A percentile compares a stretch with the other conserved stretches of the same genome.
Conservation (phyloP, 495 filamentous ascomycete species). For the Tuber indicum region DNA sequence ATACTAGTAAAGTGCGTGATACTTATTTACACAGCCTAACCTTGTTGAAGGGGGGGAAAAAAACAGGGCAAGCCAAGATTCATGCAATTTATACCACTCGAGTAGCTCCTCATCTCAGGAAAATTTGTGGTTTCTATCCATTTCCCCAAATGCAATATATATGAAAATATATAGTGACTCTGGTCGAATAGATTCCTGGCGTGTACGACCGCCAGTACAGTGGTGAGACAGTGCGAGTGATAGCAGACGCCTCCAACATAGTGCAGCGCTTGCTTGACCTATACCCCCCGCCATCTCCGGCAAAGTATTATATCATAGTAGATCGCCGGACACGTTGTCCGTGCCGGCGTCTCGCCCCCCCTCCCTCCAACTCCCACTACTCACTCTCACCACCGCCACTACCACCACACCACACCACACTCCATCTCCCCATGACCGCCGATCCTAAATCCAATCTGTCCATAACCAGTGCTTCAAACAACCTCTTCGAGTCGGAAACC, state of each 20-base stretch:
- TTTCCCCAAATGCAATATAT: not conserved
- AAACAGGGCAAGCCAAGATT: constrained; percentile 2
- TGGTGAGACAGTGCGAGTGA: not conserved
- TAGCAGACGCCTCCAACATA: not conserved
- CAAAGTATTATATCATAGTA: constrained; percentile 10
- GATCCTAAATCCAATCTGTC: not conserved
- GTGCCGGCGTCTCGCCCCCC: constrained; percentile 10
- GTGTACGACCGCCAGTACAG: not conserved
- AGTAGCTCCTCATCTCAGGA: not conserved
- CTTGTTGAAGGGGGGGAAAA: not conserved
- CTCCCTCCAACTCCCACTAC: not conserved
- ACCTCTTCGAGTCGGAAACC: not conserved
- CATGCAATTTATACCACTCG: not conserved
- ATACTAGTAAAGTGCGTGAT: not conserved
- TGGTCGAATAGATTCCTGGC: not conserved
- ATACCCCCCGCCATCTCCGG: constrained; percentile 31
- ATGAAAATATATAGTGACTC: not conserved
- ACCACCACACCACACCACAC: not conserved
- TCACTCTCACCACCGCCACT: not conserved
- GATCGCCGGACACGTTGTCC: constrained; percentile 35
- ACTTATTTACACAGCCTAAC: not conserved
- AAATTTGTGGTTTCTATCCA: not conserved
- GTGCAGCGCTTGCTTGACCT: not conserved
- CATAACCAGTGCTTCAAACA: not conserved
- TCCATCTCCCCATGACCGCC: not conserved